A percentile compares a stretch with the other conserved stretches of the same genome.
These are phyloP conservation scores for Aspergillus indologenus DNA, from an alignment of 495 filamentous ascomycete genomes.

Conservation along the genomic window DNA sequence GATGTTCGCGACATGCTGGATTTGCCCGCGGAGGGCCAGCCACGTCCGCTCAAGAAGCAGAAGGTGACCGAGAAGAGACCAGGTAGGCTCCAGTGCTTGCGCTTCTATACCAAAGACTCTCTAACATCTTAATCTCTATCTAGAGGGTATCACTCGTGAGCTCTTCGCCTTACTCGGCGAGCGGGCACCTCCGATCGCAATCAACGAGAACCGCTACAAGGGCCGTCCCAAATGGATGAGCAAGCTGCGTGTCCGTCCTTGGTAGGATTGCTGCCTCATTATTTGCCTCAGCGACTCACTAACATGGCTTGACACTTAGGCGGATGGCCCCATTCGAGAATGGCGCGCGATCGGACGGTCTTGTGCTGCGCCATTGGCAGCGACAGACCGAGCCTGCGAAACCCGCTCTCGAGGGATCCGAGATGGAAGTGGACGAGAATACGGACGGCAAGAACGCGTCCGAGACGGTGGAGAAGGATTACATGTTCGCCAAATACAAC, in stretches of 20 bases:
- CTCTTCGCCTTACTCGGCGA: constrained; percentile 64
- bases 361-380: constrained; percentile 69
- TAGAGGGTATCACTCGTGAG: constrained; percentile 72
- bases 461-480: constrained; percentile 32
- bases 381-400: constrained; percentile 39
- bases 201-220: constrained; percentile 64
- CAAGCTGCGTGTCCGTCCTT: constrained; percentile 51
- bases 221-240: constrained; percentile 58
- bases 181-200: constrained; percentile 64
- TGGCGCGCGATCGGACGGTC: constrained; percentile 49
- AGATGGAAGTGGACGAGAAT: constrained; percentile 41
- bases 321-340: constrained; percentile 57
- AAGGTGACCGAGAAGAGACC: constrained; percentile 68
- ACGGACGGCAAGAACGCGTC: constrained; percentile 39
- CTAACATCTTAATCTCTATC: constrained; percentile 27
- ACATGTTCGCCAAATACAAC: constrained; percentile 76
- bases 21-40: constrained; percentile 62
- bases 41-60: constrained; percentile 71
- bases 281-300: background rate
- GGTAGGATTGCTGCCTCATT: constrained; percentile 34
- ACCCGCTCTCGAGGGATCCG: constrained; percentile 38
- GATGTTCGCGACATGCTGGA: constrained; percentile 91
- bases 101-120: background rate
- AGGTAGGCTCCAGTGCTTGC: constrained; percentile 39
- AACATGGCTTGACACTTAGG: constrained; percentile 26